Conservation (phyloP, 306 rosid species). For the Cucumis hystrix region DNA sequence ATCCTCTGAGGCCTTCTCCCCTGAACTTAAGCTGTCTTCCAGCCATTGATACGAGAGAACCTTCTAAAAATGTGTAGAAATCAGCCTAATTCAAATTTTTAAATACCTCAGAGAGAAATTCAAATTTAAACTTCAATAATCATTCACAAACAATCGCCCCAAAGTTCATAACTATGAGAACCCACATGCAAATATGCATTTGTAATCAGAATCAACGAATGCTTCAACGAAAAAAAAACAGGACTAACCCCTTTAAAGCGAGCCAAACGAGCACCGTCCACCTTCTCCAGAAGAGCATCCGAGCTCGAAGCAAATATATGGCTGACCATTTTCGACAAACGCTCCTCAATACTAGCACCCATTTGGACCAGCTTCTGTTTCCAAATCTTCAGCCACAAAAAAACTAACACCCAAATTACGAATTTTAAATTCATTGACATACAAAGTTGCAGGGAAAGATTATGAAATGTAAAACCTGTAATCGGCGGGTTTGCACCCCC, state of each 20-base stretch:
- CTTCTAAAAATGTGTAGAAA: constrained; percentile 23
- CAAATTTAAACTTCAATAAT: background rate
- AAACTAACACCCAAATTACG: background rate
- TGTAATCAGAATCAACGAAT: background rate
- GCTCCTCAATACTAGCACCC: constrained; percentile 61
- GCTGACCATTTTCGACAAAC: constrained; percentile 45
- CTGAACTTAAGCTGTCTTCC: constrained; percentile 71
- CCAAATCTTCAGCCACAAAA: constrained; percentile 49
- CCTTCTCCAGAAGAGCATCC: constrained; percentile 32
- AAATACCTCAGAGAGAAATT: background rate
- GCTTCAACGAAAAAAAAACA: background rate
- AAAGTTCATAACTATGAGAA: background rate
- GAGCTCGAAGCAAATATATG: constrained; percentile 52
- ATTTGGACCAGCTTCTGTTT: constrained; percentile 65
- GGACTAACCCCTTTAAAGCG: constrained; percentile 58
- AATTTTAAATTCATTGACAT: background rate
- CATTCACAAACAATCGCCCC: background rate
- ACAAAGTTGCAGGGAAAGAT: background rate
- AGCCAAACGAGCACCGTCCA: constrained; percentile 38
- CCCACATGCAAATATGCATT: background rate
- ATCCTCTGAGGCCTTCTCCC: constrained; percentile 58
- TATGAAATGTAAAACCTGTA: constrained; percentile 33
- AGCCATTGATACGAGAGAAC: constrained; percentile 64
- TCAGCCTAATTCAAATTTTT: background rate
- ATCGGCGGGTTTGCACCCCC: constrained; percentile 71